Evolutionary conservation across 371 early-diverging fungal species (phyloP).

Genomic region (Syncephalastrum contaminatum): DNA sequence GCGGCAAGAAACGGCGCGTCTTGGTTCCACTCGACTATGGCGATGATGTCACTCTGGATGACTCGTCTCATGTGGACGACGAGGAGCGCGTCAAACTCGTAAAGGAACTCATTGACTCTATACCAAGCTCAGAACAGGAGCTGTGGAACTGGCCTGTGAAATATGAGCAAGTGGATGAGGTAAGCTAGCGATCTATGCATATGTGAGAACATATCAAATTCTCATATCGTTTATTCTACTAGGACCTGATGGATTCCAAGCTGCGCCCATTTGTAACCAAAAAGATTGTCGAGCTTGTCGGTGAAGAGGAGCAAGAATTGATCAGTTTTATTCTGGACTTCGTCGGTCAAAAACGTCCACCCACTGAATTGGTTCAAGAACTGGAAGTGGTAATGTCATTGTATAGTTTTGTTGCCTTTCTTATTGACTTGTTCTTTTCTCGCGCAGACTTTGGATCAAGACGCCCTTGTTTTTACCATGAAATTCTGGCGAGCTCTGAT

Average conservation of each 20-base stretch:
- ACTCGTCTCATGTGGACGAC: conserved; percentile 16
- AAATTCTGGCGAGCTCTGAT: conserved; percentile 85
- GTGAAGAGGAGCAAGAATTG: conserved; percentile 72
- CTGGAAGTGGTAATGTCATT: conserved; percentile 59
- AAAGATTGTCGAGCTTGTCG: conserved; percentile 75
- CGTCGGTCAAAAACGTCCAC: conserved; percentile 50
- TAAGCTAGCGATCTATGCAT: conserved; percentile 18
- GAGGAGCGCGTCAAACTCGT: conserved; percentile 63
- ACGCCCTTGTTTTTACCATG: conserved; percentile 78
- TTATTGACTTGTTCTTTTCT: neutral
- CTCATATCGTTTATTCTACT: neutral
- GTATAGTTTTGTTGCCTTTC: conserved; percentile 3
- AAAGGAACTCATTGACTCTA: conserved; percentile 65
- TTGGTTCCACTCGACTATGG: conserved; percentile 62
- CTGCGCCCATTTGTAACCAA: conserved; percentile 74
- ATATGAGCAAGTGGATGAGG: conserved; percentile 78
- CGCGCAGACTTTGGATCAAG: conserved; percentile 75
- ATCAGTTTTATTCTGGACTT: conserved; percentile 69
- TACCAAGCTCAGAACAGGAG: conserved; percentile 79
- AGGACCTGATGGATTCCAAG: conserved; percentile 60
- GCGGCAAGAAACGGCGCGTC: conserved; percentile 54
- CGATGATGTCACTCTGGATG: conserved; percentile 38
- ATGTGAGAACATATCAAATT: neutral
- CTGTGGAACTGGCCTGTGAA: conserved; percentile 75
- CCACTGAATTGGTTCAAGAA: conserved; percentile 63